Conservation (phyloP, 306 rosid species). For the Vigna angularis region DNA sequence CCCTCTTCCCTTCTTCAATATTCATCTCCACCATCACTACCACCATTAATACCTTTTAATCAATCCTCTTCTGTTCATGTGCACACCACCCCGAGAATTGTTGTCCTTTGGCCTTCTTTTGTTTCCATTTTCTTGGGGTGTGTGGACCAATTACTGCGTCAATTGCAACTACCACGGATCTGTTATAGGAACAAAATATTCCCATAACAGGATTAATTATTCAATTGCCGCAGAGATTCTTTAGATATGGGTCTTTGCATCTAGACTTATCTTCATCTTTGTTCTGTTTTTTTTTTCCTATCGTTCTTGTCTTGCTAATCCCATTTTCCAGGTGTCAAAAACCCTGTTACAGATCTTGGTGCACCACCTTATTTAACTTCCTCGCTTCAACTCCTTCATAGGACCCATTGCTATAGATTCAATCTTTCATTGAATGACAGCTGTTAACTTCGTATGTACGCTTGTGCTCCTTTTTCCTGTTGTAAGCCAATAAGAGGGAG, state of each 20-base stretch:
- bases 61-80: conserved; percentile 32
- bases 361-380: conserved; percentile 60
- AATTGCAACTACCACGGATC: conserved; percentile 51
- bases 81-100: conserved; percentile 32
- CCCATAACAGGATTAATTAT: conserved; percentile 24
- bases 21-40: conserved; percentile 22
- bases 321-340: conserved; percentile 64
- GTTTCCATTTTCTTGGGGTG: conserved; percentile 34
- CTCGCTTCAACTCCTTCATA: conserved; percentile 39
- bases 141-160: conserved; percentile 48
- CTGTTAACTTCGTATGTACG: conserved; percentile 61
- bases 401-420: conserved; percentile 45
- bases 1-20: conserved; percentile 33
- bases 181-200: conserved; percentile 44
- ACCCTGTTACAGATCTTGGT: conserved; percentile 52
- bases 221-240: conserved; percentile 34
- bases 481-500: conserved; percentile 40
- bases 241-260: conserved; percentile 63
- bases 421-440: conserved; percentile 53
- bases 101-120: conserved; percentile 34
- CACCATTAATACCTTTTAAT: conserved; percentile 29
- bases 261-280: conserved; percentile 61
- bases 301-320: conserved; percentile 48
- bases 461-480: conserved; percentile 44
- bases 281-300: background rate